These are phyloP conservation scores for Leccinum truebloodii DNA, from an alignment of 768 basidiomycete genomes.

Conservation along the genomic window DNA sequence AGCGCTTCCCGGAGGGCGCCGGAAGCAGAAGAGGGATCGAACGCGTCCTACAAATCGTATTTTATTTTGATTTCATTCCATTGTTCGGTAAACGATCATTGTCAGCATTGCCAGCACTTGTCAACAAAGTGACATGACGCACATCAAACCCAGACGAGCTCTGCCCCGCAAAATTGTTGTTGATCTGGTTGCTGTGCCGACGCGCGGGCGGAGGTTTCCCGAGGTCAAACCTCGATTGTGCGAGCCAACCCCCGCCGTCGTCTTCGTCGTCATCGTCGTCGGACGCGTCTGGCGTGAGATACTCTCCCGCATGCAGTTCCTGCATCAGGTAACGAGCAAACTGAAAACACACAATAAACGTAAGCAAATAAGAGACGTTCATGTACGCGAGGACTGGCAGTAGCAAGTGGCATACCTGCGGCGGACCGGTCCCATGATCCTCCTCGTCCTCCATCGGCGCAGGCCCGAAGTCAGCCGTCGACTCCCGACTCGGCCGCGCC, in stretches of 20 bases:
- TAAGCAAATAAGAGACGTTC: not conserved
- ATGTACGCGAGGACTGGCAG: not conserved
- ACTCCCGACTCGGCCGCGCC: conserved; percentile 45
- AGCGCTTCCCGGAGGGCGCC: conserved; percentile 36
- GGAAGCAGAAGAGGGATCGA: conserved; percentile 38
- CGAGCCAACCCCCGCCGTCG: conserved; percentile 77
- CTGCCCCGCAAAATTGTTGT: conserved; percentile 32
- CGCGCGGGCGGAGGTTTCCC: conserved; percentile 49
- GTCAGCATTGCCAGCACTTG: not conserved
- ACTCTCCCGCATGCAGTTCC: conserved; percentile 66
- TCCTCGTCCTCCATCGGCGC: conserved; percentile 51
- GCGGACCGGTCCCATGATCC: conserved; percentile 43
- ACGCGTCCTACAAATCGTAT: conserved; percentile 47
- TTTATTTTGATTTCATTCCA: not conserved
- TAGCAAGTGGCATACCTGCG: conserved; percentile 39
- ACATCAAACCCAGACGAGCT: conserved; percentile 59
- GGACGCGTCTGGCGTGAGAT: conserved; percentile 50
- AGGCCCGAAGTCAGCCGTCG: conserved; percentile 67
- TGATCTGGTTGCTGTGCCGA: conserved; percentile 38
- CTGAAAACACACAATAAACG: conserved; percentile 37
- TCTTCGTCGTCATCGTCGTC: conserved; percentile 64
- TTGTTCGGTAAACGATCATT: not conserved
- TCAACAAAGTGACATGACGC: conserved; percentile 1
- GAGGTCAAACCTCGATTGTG: conserved; percentile 72
- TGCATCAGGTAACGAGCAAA: conserved; percentile 80